A percentile compares a stretch with the other conserved stretches of the same genome.
Evolutionary conservation across 331 rosid species (phyloP).

Genomic region (Malus hybrid): DNA sequence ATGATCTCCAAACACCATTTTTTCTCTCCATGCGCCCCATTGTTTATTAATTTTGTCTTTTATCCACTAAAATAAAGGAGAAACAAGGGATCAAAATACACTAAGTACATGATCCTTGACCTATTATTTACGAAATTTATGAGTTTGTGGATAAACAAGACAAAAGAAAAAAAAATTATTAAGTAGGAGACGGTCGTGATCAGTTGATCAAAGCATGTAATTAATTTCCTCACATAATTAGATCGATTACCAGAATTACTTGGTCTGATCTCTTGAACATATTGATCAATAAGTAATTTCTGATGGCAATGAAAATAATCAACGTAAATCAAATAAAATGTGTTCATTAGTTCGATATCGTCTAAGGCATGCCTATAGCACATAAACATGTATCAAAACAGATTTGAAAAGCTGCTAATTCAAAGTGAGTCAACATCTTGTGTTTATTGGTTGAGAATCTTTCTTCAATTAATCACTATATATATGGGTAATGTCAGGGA

Average conservation of each 20-base stretch:
- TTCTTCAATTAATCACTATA: too few relatives aligned
- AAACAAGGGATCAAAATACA: background rate
- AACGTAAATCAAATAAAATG: background rate
- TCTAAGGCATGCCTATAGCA: too few relatives aligned
- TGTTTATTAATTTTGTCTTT: too few relatives aligned
- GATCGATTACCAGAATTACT: background rate
- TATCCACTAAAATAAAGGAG: too few relatives aligned
- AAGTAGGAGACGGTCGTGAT: background rate
- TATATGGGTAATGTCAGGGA: too few relatives aligned
- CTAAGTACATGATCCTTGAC: too few relatives aligned
- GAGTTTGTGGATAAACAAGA: too few relatives aligned
- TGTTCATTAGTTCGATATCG: background rate
- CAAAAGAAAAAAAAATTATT: too few relatives aligned
- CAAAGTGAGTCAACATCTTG: background rate
- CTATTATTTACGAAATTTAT: too few relatives aligned
- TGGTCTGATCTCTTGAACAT: background rate
- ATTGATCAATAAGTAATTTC: background rate
- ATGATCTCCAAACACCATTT: too few relatives aligned
- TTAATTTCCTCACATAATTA: background rate
- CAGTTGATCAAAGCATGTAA: background rate
- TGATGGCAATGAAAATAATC: background rate
- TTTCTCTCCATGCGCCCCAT: too few relatives aligned
- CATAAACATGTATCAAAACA: background rate
- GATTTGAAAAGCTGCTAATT: background rate
- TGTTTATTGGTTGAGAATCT: too few relatives aligned